Evolutionary conservation across 352 stramenopile species (phyloP), one percentile per base, ranked within the genome.

Genomic region (Phytophthora citrophthora): DNA sequence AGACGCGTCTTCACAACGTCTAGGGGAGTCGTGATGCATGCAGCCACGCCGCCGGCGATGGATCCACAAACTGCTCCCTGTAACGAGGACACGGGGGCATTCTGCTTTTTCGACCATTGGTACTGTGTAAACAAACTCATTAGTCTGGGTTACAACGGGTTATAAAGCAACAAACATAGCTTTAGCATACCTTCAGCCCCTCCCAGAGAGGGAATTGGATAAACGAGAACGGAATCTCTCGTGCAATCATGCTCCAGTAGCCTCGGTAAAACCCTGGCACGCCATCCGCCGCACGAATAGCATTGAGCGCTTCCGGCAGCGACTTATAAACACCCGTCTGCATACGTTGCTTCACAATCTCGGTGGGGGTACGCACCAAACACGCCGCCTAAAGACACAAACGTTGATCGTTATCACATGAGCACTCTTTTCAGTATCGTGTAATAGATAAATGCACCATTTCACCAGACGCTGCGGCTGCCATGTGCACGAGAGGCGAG

Each of bases 201-300:
- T 99, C 97, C 86, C 98, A 99, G 3, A 99, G 74, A n/a, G 97
- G 97, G 76, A 99, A 99, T 86, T 99, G 97, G 70, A 99, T 99
- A 48, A 99, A 97, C 23, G 96, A 98, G 77, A 99, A 99, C 4
- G 98, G 98, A 56, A 99, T 98, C 69, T 99, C 98, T 59, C 98
- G 87, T 58, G 98, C 89, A n/a, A 99, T 88, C 65, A 98, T 99
- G 51, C 97, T 98, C 61, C 91, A 95, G 81, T 99, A 99, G 49
- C 97, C 97, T 40, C 92, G 85, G 81, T 99, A 99, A 61, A 99
- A 95, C 11, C 96, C 97, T 16, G 79, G 68, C 20, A 91, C 18
- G 24, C 78, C 95, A 61, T 89, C 74, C 34, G 92, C 86, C 7
- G 64, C 80, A 34, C 95, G 63, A 32, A 99, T 97, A 31, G 74